Evolutionary conservation across 2,329 filamentous ascomycete species (phyloP).

Genomic region (Colletotrichum phormii): DNA sequence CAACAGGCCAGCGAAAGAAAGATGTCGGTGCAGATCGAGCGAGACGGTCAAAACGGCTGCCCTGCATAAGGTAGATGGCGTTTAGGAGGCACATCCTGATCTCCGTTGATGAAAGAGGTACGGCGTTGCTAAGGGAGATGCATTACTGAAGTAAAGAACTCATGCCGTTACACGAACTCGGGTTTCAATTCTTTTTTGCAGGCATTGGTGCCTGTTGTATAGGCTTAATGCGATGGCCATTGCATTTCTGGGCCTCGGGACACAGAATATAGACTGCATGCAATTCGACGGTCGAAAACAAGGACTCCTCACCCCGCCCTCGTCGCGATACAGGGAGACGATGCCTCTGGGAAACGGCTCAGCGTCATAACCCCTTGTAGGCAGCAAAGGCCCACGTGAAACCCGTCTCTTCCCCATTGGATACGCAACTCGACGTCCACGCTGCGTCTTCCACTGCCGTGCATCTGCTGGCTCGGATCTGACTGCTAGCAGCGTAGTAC

Average conservation of each 20-base stretch:
- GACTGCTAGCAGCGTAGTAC: neutral
- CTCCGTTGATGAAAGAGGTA: slow-evolving; percentile 20
- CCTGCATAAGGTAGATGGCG: slow-evolving; percentile 36
- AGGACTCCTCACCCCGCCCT: neutral
- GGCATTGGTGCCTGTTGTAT: slow-evolving; percentile 26
- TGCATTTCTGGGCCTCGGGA: slow-evolving; percentile 28
- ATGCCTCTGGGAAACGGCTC: neutral
- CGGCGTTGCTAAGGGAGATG: slow-evolving; percentile 23
- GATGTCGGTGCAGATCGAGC: slow-evolving; percentile 8
- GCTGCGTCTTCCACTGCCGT: neutral
- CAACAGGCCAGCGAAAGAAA: neutral
- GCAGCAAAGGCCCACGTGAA: neutral
- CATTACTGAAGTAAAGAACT: slow-evolving; percentile 31
- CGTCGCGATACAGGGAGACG: too few species aligned
- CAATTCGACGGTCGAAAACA: slow-evolving; percentile 28
- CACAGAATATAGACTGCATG: slow-evolving; percentile 36
- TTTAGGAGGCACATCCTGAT: slow-evolving; percentile 29
- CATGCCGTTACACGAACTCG: slow-evolving; percentile 23
- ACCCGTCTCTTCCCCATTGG: neutral
- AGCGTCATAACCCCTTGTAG: too few species aligned
- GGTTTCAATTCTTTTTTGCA: slow-evolving; percentile 21
- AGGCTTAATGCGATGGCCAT: slow-evolving; percentile 31
- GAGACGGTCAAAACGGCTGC: slow-evolving; percentile 21
- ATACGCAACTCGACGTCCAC: neutral
- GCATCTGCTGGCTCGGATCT: neutral